phyloP scores from a whole-genome alignment of 2,329 filamentous ascomycete species.

The Aspergillus ibericus region DNA sequence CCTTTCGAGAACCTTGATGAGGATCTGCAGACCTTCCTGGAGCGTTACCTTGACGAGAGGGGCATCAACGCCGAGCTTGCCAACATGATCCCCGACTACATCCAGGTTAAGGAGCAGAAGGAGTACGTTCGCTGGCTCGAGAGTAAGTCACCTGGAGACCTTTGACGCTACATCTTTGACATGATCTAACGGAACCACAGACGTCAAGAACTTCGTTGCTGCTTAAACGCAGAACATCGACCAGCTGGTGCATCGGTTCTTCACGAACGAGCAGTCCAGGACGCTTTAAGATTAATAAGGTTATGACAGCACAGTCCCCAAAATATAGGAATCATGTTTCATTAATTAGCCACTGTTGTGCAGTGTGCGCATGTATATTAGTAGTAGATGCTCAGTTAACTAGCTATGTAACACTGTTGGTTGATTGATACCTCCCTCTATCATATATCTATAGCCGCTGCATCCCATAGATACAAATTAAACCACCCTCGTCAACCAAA shows the following conservation, averaged over 20 bases:
- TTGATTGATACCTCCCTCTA: too few species aligned
- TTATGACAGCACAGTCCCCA: not conserved
- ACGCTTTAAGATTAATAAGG: not conserved
- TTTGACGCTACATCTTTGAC: too few species aligned
- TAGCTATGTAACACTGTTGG: not conserved
- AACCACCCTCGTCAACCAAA: not conserved
- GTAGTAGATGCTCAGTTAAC: constrained; percentile 1
- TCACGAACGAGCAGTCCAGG: too few species aligned
- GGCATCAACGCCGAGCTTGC: constrained; percentile 85
- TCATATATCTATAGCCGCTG: not conserved
- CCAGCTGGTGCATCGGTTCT: not conserved
- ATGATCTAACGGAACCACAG: constrained; percentile 39
- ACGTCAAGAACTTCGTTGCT: constrained; percentile 82
- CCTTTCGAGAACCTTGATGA: constrained; percentile 93
- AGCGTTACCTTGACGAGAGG: constrained; percentile 92
- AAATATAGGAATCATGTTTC: constrained; percentile 3
- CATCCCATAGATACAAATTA: not conserved
- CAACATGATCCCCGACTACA: constrained; percentile 91
- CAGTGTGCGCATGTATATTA: not conserved
- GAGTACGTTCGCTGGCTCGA: constrained; percentile 92
- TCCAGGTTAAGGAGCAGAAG: constrained; percentile 97
- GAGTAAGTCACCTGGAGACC: constrained; percentile 55
- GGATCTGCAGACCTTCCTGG: constrained; percentile 87
- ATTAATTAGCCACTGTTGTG: not conserved
- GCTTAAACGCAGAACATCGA: constrained; percentile 47